Evolutionary conservation across 2,329 filamentous ascomycete species (phyloP), one percentile per base, ranked within the genome.

Genomic region (Xylariales sp.): DNA sequence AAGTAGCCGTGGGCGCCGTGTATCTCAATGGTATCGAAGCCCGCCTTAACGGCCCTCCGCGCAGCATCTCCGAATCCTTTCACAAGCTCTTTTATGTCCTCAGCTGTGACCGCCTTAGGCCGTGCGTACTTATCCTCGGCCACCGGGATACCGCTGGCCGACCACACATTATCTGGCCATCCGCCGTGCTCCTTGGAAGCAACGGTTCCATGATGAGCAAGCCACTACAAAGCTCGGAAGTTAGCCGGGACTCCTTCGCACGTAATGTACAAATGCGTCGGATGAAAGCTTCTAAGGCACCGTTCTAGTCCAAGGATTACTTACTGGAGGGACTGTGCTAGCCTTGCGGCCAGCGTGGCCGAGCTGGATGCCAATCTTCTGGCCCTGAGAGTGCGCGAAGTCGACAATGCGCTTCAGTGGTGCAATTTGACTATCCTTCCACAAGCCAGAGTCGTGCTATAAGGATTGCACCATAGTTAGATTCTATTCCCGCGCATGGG

Each of bases 1-100:
- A 97, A 85, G 76, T 95, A 96, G 0, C 93, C 92, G 75, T 96
- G 93, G 0, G 92, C 93, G 73, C 86, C 88, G 81, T 96, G 93
- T 62, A 97, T 89, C 78, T 90, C 90, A 18, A 92, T 84, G 6
- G 87, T 86, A 73, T 92, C 90, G 70, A 89, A 86, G 0, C 86
- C 87, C 1, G 85, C 86, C 72, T 74, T 64, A 16, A 83, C 75
- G n/a, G 80, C 77, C 10, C 78, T 75, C 57, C 73, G 73, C n/a
- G 81, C 78, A 23, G 78, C 75, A 1, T 80, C 76, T 34, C 67
- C 71, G 55, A 80, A 83, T 6, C 75, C 81, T 12, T 73, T 45
- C 39, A 81, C 73, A 0, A 80, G 68, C 63, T 78, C 75, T 54
- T 71, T 49, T 52, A 83, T 80, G 48, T 83, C 78, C 1, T 78